Conservation (phyloP, 257 asterid genomes). For the Solanum okadae region DNA sequence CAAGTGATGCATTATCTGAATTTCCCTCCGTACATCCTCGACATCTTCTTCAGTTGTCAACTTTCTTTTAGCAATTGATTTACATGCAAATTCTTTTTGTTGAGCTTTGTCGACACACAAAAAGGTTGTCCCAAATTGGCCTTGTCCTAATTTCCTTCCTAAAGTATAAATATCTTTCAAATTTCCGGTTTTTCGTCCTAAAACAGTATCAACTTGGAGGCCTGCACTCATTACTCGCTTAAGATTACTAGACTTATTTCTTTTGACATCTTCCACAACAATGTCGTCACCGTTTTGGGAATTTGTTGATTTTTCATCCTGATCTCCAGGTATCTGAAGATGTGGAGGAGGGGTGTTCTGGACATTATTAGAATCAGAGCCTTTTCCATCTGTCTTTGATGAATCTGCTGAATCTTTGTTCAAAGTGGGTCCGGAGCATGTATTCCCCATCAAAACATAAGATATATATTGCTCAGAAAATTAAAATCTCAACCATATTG, state of each 20-base stretch:
- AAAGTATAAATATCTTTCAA: constrained; percentile 50
- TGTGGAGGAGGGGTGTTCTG: constrained; percentile 31
- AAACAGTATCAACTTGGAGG: constrained; percentile 55
- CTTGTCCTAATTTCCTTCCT: constrained; percentile 74
- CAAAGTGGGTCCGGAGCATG: constrained; percentile 55
- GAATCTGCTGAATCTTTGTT: constrained; percentile 12
- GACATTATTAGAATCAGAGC: constrained; percentile 11
- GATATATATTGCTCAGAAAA: background rate
- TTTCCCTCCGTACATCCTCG: constrained; percentile 82
- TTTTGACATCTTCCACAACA: constrained; percentile 8
- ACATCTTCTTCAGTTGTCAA: constrained; percentile 56
- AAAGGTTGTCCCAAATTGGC: constrained; percentile 84
- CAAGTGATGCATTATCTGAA: constrained; percentile 85
- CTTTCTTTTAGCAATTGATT: constrained; percentile 71
- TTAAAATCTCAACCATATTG: constrained; percentile 4
- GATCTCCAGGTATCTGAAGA: constrained; percentile 17
- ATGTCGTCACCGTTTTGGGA: background rate
- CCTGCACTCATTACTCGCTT: constrained; percentile 62
- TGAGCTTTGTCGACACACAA: constrained; percentile 48
- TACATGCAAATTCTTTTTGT: constrained; percentile 61
- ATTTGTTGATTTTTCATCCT: constrained; percentile 13
- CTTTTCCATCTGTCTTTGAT: constrained; percentile 17
- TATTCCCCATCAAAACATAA: constrained; percentile 56
- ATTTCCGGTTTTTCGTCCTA: constrained; percentile 57
- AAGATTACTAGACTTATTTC: constrained; percentile 19